A percentile compares a stretch with the other conserved stretches of the same genome.
Conservation (phyloP, 2,329 filamentous ascomycete genomes). For the Xylariales sp. region DNA sequence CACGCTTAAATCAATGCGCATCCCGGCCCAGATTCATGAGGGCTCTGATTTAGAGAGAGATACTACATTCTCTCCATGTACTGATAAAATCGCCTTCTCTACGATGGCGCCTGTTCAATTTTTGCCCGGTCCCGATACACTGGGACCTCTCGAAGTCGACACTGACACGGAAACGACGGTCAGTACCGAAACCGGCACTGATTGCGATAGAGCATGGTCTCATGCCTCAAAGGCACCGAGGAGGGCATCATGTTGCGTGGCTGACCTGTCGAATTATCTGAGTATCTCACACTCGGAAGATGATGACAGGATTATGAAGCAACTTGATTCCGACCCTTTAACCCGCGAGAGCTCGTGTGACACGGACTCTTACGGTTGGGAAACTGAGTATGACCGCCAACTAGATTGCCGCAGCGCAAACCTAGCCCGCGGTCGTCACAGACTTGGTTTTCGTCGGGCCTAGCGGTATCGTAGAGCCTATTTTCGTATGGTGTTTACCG, state of each 20-base stretch:
- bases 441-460: slow-evolving; percentile 44
- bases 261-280: slow-evolving; percentile 56
- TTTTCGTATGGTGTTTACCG: background rate
- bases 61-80: slow-evolving; percentile 39
- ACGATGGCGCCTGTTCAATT: slow-evolving; percentile 36
- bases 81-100: slow-evolving; percentile 22
- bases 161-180: slow-evolving; percentile 44
- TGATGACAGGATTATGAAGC: slow-evolving; percentile 44
- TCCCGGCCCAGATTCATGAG: slow-evolving; percentile 47
- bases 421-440: slow-evolving; percentile 12
- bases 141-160: slow-evolving; percentile 43
- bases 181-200: slow-evolving; percentile 37
- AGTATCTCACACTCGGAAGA: slow-evolving; percentile 48
- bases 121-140: slow-evolving; percentile 37
- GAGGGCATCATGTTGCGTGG: slow-evolving; percentile 50
- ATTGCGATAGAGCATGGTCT: slow-evolving; percentile 32
- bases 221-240: slow-evolving; percentile 9
- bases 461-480: slow-evolving; percentile 3
- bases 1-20: slow-evolving; percentile 49
- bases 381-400: slow-evolving; percentile 58
- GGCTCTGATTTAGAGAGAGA: slow-evolving; percentile 41
- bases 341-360: slow-evolving; percentile 47
- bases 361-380: slow-evolving; percentile 65
- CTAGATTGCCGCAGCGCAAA: slow-evolving; percentile 41
- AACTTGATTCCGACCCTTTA: slow-evolving; percentile 47